phyloP scores from a whole-genome alignment of 768 basidiomycete species.

The Mycena galericulata region DNA sequence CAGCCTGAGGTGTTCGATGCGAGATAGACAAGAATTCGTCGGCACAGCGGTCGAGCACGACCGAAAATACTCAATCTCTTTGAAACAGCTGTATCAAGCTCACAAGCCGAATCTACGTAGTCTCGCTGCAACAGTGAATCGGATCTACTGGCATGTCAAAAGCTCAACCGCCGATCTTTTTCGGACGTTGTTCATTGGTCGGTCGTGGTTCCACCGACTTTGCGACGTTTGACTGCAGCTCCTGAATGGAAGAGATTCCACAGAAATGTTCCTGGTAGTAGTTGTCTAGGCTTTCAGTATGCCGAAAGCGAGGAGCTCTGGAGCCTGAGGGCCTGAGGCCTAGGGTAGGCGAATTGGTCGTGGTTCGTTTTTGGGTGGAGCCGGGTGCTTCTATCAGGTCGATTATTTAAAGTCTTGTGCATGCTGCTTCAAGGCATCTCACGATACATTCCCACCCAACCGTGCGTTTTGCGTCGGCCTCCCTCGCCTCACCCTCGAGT shows the following conservation, averaged over 20 bases:
- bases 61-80: constrained; percentile 16
- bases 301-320: constrained; percentile 6
- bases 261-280: constrained; percentile 19
- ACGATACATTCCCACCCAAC: too few relatives aligned
- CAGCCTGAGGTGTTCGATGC: constrained; percentile 19
- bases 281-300: constrained; percentile 6
- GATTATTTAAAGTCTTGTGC: too few relatives aligned
- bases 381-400: too few relatives aligned
- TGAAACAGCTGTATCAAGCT: constrained; percentile 18
- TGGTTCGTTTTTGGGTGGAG: constrained; percentile 2
- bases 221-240: constrained; percentile 20
- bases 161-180: constrained; percentile 13
- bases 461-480: too few relatives aligned
- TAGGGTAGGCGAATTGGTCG: too few relatives aligned
- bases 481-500: too few relatives aligned
- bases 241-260: constrained; percentile 19
- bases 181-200: constrained; percentile 12
- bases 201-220: constrained; percentile 11
- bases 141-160: constrained; percentile 16
- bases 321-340: constrained; percentile 5
- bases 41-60: constrained; percentile 21
- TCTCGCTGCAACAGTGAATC: constrained; percentile 18
- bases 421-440: too few relatives aligned
- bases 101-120: constrained; percentile 20
- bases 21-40: constrained; percentile 16